Evolutionary conservation across 495 filamentous ascomycete genomes (phyloP), one percentile per base, ranked within the genome.

Genomic region (Wilcoxina mikolae): DNA sequence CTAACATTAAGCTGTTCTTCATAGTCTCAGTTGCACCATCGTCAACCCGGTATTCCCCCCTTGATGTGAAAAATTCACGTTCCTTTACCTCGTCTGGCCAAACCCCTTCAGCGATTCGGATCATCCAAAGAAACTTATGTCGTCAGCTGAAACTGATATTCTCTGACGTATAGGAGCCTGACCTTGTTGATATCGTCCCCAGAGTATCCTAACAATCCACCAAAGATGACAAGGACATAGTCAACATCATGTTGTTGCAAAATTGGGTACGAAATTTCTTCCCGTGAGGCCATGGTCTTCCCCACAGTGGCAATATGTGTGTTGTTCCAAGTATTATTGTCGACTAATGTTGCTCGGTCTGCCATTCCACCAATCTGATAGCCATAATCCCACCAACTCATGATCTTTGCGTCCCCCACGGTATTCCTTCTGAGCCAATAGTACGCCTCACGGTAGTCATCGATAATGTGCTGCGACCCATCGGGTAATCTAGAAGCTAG

Each of bases 251-350:
- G 93, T 68, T 96, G 85, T 52, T 88, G 80, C 73, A 99, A 84
- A 62, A 99, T 99, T 0, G 91, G 90, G 69, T 96, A 99, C 73
- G 87, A 91, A 70, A 96, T 88, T 68, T 96, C 93, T 70, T 99
- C 93, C 46, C 86, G 74, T 3, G 87, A 94, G 73, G 84, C 89
- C 93, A 99, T 99, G 12, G 93, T 93, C 72, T 99, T 99, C 60
- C 93, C 93, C 47, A 99, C 93, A 12, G 93, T 99, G 35, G 93
- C 93, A 69, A 99, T 99, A 68, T 99, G 93, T 11, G 93, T 99
- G 72, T 99, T 99, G 72, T 99, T 99, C 93, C 93, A 99, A 15
- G 93, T 99, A 70, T 99, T 99, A 73, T 99, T 99, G 72, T 99
- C 93, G 18, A 99, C 93, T 38, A 99, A 75, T 0, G 93, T 99